phyloP scores from a whole-genome alignment of 305 asterid species.

The Fraxinus velutina region DNA sequence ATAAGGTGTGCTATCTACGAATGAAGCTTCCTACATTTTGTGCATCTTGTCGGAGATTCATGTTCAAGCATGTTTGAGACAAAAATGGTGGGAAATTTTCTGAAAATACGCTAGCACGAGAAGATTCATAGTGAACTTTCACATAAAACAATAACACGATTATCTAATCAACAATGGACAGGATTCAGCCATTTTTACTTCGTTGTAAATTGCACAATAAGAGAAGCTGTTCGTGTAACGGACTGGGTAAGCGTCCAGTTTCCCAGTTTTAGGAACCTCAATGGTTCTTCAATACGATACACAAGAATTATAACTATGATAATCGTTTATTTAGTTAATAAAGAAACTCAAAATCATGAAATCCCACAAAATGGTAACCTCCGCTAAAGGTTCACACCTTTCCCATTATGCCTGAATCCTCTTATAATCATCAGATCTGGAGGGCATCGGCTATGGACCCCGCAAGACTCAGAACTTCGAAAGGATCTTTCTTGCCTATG shows the following conservation, averaged over 20 bases:
- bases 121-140: background rate
- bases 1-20: background rate
- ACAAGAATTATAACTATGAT: background rate
- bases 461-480: slow-evolving; percentile 85
- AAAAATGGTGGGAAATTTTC: background rate
- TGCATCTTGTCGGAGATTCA: background rate
- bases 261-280: background rate
- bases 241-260: background rate
- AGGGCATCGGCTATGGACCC: slow-evolving; percentile 89
- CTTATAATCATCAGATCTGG: slow-evolving; percentile 44
- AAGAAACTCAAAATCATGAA: background rate
- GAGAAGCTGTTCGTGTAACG: background rate
- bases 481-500: slow-evolving; percentile 61
- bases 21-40: background rate
- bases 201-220: background rate
- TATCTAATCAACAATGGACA: background rate
- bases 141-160: background rate
- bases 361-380: background rate
- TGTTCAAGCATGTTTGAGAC: background rate
- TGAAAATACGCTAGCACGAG: background rate
- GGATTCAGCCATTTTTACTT: background rate
- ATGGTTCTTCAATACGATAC: background rate
- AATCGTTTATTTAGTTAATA: background rate
- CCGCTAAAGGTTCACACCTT: background rate
- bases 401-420: background rate